Conservation (phyloP, 495 filamentous ascomycete species). For the Neurospora sp. region DNA sequence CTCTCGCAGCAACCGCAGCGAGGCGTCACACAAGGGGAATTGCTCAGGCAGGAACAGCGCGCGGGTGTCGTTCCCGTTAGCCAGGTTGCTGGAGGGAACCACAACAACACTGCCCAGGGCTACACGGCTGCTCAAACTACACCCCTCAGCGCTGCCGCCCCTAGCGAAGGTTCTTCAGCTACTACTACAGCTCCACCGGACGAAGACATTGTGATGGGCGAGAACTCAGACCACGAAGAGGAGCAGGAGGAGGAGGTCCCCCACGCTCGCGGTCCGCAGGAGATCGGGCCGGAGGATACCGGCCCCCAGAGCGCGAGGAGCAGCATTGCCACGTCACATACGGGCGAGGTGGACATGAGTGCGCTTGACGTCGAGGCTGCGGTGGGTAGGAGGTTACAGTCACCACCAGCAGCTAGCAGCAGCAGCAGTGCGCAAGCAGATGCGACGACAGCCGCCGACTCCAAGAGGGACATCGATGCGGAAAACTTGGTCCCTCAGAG, state of each 20-base stretch:
- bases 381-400: conserved; percentile 32
- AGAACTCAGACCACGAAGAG: conserved; percentile 15
- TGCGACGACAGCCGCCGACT: background rate
- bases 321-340: conserved; percentile 13
- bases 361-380: conserved; percentile 45
- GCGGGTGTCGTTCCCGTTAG: conserved; percentile 52
- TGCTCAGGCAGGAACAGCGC: conserved; percentile 69
- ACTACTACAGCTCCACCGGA: conserved; percentile 10
- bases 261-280: conserved; percentile 70
- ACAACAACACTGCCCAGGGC: conserved; percentile 8
- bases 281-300: conserved; percentile 77
- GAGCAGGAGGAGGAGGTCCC: conserved; percentile 51
- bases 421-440: background rate
- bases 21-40: conserved; percentile 63
- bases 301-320: conserved; percentile 53
- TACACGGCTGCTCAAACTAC: conserved; percentile 3
- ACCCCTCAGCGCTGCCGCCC: conserved; percentile 7
- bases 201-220: conserved; percentile 24
- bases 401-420: conserved; percentile 2
- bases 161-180: conserved; percentile 13
- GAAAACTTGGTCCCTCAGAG: conserved; percentile 9
- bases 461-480: background rate
- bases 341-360: conserved; percentile 26
- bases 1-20: conserved; percentile 14
- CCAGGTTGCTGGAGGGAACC: conserved; percentile 27